Conservation (phyloP, 164 flowering plant genomes). For the Chimonanthus salicifolius region DNA sequence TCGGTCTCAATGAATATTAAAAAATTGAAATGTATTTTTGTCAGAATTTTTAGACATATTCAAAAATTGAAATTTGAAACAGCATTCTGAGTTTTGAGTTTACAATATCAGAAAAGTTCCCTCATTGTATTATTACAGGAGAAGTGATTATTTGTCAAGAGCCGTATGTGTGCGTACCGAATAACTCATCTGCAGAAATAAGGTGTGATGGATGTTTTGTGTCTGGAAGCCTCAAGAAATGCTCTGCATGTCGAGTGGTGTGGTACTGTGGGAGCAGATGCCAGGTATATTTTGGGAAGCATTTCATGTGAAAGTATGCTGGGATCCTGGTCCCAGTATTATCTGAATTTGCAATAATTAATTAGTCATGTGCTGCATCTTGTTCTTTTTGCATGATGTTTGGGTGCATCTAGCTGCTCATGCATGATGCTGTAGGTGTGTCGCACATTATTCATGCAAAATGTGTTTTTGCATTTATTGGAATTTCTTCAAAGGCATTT, state of each 20-base stretch:
- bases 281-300: constrained; percentile 48
- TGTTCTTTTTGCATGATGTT: background rate
- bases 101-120: background rate
- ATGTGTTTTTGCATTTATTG: background rate
- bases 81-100: background rate
- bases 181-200: constrained; percentile 29
- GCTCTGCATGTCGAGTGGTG: constrained; percentile 75
- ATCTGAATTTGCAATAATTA: background rate
- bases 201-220: constrained; percentile 81
- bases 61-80: too few relatives aligned
- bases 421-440: background rate
- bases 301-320: background rate
- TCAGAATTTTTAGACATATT: background rate
- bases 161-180: constrained; percentile 75
- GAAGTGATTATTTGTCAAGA: constrained; percentile 74
- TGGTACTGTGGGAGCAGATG: constrained; percentile 83
- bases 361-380: background rate
- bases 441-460: background rate
- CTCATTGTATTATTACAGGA: constrained; percentile 37
- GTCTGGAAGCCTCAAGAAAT: constrained; percentile 53
- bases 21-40: too few relatives aligned
- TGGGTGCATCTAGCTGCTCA: too few relatives aligned
- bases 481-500: too few relatives aligned
- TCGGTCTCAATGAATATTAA: too few relatives aligned
- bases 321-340: background rate